Evolutionary conservation across 2,329 filamentous ascomycete species (phyloP).

Genomic region (Rosellinia necatrix): DNA sequence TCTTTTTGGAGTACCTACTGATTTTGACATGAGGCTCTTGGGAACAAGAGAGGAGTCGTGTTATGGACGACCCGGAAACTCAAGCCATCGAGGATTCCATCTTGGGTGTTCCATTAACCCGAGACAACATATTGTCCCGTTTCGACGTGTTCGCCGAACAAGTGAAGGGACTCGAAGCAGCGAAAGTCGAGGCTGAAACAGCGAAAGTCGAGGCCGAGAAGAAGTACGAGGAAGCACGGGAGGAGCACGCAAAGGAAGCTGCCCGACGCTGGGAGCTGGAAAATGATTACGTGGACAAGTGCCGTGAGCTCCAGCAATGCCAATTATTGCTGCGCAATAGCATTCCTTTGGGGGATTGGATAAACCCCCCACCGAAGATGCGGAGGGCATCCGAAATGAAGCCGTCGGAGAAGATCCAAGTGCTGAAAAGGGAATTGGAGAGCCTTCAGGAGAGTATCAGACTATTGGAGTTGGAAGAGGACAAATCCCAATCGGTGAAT

Average conservation of each 20-base stretch:
- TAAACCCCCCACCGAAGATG: conserved; percentile 1
- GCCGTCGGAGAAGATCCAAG: not conserved
- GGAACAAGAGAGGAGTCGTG: too few relatives aligned
- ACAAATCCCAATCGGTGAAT: too few relatives aligned
- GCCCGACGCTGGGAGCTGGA: not conserved
- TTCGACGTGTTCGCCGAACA: not conserved
- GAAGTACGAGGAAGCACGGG: not conserved
- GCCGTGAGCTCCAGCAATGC: not conserved
- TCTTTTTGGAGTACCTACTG: too few relatives aligned
- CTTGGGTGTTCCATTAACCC: not conserved
- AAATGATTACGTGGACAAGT: not conserved
- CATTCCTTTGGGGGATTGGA: conserved; percentile 8
- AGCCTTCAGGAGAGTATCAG: too few relatives aligned
- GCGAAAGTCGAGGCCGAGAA: not conserved
- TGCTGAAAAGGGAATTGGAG: too few relatives aligned
- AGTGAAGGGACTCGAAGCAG: not conserved
- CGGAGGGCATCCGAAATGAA: not conserved
- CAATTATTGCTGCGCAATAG: not conserved
- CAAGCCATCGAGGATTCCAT: too few relatives aligned
- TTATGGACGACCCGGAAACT: too few relatives aligned
- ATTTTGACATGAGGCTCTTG: too few relatives aligned
- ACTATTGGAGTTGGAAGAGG: not conserved
- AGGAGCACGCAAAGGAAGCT: not conserved
- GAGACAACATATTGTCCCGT: not conserved
- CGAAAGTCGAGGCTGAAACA: not conserved